These are phyloP conservation scores for Aquilaria malaccensis DNA, from an alignment of 345 rosid species.

Conservation along the genomic window DNA sequence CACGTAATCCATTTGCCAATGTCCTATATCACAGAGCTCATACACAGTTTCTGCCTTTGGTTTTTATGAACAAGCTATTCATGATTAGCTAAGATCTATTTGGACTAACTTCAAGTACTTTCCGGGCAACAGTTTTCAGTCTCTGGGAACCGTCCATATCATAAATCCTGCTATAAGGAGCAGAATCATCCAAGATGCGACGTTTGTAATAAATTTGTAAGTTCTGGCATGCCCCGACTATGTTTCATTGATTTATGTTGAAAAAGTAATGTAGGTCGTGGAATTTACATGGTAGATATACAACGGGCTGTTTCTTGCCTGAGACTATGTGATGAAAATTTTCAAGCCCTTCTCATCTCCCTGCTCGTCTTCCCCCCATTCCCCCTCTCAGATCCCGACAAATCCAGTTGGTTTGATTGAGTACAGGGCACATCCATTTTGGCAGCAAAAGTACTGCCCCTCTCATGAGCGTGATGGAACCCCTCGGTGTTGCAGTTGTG, in stretches of 20 bases:
- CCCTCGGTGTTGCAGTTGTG: conserved; percentile 72
- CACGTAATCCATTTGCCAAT: conserved; percentile 11
- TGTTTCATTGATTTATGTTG: background rate
- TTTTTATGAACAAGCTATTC: too few relatives aligned
- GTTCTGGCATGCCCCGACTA: conserved; percentile 21
- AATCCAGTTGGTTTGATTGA: conserved; percentile 62
- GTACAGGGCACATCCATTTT: conserved; percentile 75
- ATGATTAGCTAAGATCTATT: background rate
- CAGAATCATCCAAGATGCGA: conserved; percentile 88
- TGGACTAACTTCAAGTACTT: conserved; percentile 15
- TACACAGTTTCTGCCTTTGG: background rate
- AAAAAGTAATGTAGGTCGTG: background rate
- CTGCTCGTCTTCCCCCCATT: background rate
- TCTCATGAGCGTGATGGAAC: conserved; percentile 85
- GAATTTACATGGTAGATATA: background rate
- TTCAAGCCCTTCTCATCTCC: background rate
- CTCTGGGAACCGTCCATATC: conserved; percentile 65
- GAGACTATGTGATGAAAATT: background rate
- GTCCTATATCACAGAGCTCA: background rate
- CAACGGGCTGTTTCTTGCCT: background rate
- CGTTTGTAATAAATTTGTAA: conserved; percentile 79
- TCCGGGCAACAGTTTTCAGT: conserved; percentile 48
- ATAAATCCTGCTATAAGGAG: conserved; percentile 80
- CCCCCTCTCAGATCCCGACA: conserved; percentile 53
- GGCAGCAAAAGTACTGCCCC: conserved; percentile 91